Conservation (phyloP, 2,329 filamentous ascomycete species). For the Geosmithia putterillii region DNA sequence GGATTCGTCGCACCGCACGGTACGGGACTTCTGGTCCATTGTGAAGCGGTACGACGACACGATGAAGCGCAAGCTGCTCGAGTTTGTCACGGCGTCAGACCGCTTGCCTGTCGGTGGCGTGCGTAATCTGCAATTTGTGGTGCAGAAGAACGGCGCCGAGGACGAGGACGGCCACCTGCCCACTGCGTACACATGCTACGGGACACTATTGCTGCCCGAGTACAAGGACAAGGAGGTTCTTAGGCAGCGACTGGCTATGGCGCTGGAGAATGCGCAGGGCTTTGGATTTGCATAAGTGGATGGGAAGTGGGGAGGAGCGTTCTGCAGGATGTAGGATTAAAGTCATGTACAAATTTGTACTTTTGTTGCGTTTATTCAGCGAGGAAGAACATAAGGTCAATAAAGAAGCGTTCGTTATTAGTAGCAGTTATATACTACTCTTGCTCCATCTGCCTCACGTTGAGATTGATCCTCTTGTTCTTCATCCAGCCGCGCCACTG, state of each 20-base stretch:
- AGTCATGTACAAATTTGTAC: neutral
- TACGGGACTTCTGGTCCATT: slow-evolving; percentile 76
- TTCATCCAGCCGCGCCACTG: slow-evolving; percentile 81
- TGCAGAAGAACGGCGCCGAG: slow-evolving; percentile 62
- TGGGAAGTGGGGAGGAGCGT: neutral
- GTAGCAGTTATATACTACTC: slow-evolving; percentile 7
- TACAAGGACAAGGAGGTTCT: slow-evolving; percentile 63
- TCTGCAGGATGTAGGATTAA: neutral
- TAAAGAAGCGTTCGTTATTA: neutral
- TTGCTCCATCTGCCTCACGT: slow-evolving; percentile 78
- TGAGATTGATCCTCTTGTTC: slow-evolving; percentile 80
- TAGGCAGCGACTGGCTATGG: slow-evolving; percentile 65
- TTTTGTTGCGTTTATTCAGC: neutral
- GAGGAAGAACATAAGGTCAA: neutral
- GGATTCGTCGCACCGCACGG: slow-evolving; percentile 52
- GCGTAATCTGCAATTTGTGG: slow-evolving; percentile 67
- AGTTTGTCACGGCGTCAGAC: slow-evolving; percentile 92
- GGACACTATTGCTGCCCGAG: slow-evolving; percentile 73
- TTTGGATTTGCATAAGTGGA: slow-evolving; percentile 63
- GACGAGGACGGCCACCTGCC: slow-evolving; percentile 50
- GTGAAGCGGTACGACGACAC: slow-evolving; percentile 54
- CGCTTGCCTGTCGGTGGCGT: slow-evolving; percentile 81
- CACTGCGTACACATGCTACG: slow-evolving; percentile 88
- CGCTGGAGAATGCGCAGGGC: slow-evolving; percentile 76
- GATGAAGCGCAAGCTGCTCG: slow-evolving; percentile 66